These are phyloP conservation scores for Epichloe coenophiala DNA, from an alignment of 2,329 filamentous ascomycete species.

Conservation along the genomic window DNA sequence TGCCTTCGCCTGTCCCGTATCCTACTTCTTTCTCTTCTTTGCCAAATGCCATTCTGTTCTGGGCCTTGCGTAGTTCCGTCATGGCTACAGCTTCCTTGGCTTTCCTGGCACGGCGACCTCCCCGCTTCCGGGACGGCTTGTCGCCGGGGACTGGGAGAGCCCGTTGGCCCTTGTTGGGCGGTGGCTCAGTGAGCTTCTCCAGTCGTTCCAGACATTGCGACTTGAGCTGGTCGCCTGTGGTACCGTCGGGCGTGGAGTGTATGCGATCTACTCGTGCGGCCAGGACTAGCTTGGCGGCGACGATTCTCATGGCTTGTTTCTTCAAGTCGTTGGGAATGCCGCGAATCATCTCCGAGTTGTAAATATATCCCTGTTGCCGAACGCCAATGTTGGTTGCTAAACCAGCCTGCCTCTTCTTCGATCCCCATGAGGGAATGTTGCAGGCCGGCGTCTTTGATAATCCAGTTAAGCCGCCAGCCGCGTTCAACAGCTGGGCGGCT, in stretches of 20 bases:
- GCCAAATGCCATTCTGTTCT: constrained; percentile 91
- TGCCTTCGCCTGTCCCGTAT: constrained; percentile 75
- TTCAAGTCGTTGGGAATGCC: constrained; percentile 77
- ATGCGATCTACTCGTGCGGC: constrained; percentile 82
- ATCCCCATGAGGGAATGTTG: constrained; percentile 82
- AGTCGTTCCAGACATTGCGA: constrained; percentile 72
- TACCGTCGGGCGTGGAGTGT: constrained; percentile 68
- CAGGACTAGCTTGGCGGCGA: constrained; percentile 86
- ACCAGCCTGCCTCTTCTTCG: constrained; percentile 72
- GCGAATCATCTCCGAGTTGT: constrained; percentile 79
- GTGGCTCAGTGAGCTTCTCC: constrained; percentile 84
- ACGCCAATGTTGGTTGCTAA: constrained; percentile 88
- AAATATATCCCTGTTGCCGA: constrained; percentile 85
- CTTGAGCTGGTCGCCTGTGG: constrained; percentile 68
- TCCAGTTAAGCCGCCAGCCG: constrained; percentile 75
- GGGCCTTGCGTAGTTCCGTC: constrained; percentile 90
- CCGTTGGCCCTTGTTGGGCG: constrained; percentile 74
- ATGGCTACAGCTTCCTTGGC: constrained; percentile 95
- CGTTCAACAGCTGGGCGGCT: constrained; percentile 91
- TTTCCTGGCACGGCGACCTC: constrained; percentile 77
- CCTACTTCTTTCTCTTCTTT: constrained; percentile 91
- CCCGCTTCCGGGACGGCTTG: constrained; percentile 85
- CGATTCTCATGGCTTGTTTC: constrained; percentile 87
- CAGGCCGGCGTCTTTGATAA: constrained; percentile 87
- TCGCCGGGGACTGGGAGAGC: constrained; percentile 89